Percentiles rank a stretch among this genome's conserved stretches.
Evolutionary conservation across 306 rosid genomes (phyloP).

Genomic region (Cajanus cajan): DNA sequence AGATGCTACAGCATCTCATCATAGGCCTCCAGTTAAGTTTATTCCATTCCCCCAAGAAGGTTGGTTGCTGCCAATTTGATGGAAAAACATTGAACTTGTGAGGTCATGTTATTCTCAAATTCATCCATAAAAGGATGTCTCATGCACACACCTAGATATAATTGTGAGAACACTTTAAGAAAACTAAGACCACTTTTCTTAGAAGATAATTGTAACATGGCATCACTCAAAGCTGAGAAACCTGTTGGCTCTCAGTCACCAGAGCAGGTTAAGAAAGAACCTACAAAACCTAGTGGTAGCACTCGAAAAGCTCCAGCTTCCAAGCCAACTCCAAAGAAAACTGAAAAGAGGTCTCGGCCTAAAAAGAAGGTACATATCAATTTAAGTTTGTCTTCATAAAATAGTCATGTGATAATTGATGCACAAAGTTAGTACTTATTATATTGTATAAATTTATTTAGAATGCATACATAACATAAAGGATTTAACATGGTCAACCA

Average conservation of each 20-base stretch:
- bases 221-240: background rate
- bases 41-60: background rate
- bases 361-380: background rate
- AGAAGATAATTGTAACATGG: background rate
- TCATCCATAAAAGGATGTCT: background rate
- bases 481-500: background rate
- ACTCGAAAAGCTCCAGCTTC: background rate
- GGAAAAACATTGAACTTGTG: background rate
- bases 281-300: background rate
- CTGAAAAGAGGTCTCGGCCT: background rate
- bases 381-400: background rate
- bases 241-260: background rate
- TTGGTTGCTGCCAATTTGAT: background rate
- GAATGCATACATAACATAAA: background rate
- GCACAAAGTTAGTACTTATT: background rate
- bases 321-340: background rate
- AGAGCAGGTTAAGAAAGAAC: background rate
- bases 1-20: background rate
- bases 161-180: background rate
- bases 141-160: background rate
- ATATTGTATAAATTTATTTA: background rate
- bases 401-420: background rate
- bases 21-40: background rate
- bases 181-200: background rate
- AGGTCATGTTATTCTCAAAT: background rate